A percentile compares a stretch with the other conserved stretches of the same genome.
Evolutionary conservation across 2,329 filamentous ascomycete species (phyloP).

Genomic region (Didymella glomerata): DNA sequence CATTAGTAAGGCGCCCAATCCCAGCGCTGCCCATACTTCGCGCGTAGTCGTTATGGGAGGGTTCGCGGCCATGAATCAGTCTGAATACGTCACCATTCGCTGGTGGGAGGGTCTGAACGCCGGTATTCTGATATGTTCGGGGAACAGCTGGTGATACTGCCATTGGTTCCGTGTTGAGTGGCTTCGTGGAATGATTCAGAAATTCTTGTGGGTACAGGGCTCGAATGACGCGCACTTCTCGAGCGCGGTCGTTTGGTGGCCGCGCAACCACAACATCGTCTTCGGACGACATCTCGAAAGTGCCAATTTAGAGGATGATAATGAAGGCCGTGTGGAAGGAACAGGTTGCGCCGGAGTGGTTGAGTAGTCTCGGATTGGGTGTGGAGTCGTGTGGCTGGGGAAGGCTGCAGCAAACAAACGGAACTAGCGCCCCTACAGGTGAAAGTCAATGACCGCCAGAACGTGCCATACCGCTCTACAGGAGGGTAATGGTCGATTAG

Average conservation of each 20-base stretch:
- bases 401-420: conserved; percentile 2
- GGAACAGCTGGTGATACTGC: background rate
- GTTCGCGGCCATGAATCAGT: conserved; percentile 25
- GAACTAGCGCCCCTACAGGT: background rate
- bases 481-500: background rate
- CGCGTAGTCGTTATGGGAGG: conserved; percentile 10
- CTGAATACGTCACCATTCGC: conserved; percentile 16
- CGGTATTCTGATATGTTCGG: conserved; percentile 23
- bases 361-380: background rate
- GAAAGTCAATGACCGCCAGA: conserved; percentile 3
- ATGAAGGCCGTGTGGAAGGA: background rate
- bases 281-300: background rate
- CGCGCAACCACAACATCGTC: background rate
- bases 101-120: conserved; percentile 27
- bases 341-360: background rate
- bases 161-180: background rate
- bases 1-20: conserved; percentile 20
- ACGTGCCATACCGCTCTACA: background rate
- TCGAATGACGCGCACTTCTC: conserved; percentile 2
- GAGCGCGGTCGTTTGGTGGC: background rate
- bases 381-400: background rate
- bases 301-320: background rate
- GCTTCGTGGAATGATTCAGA: background rate
- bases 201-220: background rate
- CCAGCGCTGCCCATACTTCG: conserved; percentile 21